Percentiles rank a stretch among this genome's conserved stretches.
These are phyloP conservation scores for Abrus precatorius DNA, from an alignment of 306 rosid genomes.

Conservation along the genomic window DNA sequence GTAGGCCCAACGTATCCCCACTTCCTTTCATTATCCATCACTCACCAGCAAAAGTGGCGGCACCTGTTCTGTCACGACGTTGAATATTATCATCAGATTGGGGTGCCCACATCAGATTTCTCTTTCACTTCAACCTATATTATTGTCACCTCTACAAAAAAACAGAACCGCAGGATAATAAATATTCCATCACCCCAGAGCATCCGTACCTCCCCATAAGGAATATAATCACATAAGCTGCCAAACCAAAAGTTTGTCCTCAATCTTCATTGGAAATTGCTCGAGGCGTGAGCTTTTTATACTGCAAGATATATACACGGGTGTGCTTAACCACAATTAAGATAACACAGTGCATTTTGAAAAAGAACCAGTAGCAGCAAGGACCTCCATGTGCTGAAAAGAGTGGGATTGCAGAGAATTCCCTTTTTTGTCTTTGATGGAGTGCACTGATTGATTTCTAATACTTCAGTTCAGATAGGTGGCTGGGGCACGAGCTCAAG, in stretches of 20 bases:
- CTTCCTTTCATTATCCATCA: conserved; percentile 12
- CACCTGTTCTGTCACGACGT: conserved; percentile 16
- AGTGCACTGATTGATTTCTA: conserved; percentile 31
- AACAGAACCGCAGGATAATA: not conserved
- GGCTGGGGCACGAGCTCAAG: conserved; percentile 55
- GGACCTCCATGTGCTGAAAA: not conserved
- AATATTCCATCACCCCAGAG: not conserved
- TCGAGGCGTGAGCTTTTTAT: not conserved
- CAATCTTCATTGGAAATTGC: not conserved
- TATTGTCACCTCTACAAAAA: not conserved
- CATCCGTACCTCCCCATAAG: not conserved
- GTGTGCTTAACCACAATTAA: not conserved
- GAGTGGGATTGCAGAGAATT: conserved; percentile 5
- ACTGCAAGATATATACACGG: not conserved
- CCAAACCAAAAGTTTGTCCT: conserved; percentile 6
- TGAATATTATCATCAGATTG: conserved; percentile 11
- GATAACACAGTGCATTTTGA: not conserved
- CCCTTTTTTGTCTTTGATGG: not conserved
- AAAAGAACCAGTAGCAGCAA: not conserved
- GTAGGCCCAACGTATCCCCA: conserved; percentile 25
- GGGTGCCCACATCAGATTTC: not conserved
- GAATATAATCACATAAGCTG: not conserved
- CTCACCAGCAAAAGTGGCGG: not conserved
- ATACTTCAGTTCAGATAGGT: conserved; percentile 59
- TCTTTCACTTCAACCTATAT: not conserved